Evolutionary conservation across 768 basidiomycete genomes (phyloP).

Genomic region (Auricularia cornea): DNA sequence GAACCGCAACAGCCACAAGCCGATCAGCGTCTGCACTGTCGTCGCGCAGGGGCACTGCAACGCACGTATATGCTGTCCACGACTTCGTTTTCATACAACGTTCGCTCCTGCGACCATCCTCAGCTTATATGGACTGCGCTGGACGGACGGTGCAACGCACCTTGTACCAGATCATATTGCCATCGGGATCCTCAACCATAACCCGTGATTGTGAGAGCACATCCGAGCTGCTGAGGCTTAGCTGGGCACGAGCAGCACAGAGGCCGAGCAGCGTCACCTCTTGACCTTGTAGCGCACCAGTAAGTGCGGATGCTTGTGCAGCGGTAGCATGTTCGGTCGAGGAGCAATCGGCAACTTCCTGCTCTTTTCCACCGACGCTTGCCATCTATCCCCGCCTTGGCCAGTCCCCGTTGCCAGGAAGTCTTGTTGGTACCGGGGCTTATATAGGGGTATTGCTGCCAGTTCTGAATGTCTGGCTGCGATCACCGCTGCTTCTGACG

Average conservation of each 20-base stretch:
- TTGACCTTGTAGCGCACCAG: not conserved
- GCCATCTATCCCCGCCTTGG: too few species aligned
- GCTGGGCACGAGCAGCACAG: not conserved
- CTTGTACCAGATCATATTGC: not conserved
- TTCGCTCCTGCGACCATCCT: conserved; percentile 49
- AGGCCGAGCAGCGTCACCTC: not conserved
- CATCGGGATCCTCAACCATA: not conserved
- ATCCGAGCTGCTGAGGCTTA: not conserved
- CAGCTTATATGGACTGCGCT: not conserved
- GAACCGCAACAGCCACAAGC: not conserved
- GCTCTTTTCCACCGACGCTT: not conserved
- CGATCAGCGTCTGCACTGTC: not conserved
- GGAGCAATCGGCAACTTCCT: not conserved
- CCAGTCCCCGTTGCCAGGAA: too few species aligned
- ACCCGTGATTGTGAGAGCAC: not conserved
- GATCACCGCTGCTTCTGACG: too few species aligned
- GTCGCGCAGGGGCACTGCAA: conserved; percentile 7
- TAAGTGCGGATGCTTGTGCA: not conserved
- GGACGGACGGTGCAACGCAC: not conserved
- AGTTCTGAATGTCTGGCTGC: too few species aligned
- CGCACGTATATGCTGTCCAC: conserved; percentile 65
- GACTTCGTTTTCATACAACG: conserved; percentile 65
- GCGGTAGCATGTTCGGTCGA: not conserved
- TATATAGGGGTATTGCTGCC: too few species aligned
- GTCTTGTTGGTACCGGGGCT: too few species aligned